Conservation (phyloP, 257 asterid species). For the Jasminum sambac region DNA sequence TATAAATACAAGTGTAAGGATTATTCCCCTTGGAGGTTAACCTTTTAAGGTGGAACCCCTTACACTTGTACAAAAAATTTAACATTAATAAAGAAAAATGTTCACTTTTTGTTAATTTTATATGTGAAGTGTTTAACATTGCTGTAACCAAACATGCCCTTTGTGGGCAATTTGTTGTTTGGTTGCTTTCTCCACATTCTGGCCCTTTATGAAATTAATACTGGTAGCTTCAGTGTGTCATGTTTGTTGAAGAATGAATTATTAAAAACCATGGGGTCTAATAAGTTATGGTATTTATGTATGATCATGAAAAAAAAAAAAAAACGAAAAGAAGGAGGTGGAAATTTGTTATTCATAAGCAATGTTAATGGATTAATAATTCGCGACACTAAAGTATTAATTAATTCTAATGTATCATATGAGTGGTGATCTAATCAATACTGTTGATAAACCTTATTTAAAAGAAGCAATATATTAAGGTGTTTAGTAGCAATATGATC, state of each 20-base stretch:
- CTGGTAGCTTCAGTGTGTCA: background rate
- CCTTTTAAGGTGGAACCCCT: no score
- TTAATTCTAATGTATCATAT: no score
- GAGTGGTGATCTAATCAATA: no score
- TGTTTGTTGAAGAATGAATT: background rate
- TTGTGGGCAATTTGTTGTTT: background rate
- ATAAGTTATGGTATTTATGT: background rate
- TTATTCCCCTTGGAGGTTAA: no score
- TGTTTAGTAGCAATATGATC: no score
- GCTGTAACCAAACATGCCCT: background rate
- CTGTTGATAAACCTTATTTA: no score
- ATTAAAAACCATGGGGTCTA: background rate
- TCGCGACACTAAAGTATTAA: no score
- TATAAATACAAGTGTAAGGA: no score
- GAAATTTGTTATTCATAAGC: no score
- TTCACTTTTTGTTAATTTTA: background rate
- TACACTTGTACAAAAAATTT: no score
- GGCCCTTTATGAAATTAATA: background rate
- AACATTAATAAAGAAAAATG: background rate
- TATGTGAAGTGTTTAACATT: background rate
- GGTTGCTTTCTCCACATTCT: constrained; percentile 4
- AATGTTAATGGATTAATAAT: no score
- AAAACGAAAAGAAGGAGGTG: background rate
- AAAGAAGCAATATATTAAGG: no score
- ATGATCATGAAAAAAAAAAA: background rate